These are phyloP conservation scores for Dendrobium chrysotoxum DNA, from an alignment of 106 monocot genomes.

Conservation along the genomic window DNA sequence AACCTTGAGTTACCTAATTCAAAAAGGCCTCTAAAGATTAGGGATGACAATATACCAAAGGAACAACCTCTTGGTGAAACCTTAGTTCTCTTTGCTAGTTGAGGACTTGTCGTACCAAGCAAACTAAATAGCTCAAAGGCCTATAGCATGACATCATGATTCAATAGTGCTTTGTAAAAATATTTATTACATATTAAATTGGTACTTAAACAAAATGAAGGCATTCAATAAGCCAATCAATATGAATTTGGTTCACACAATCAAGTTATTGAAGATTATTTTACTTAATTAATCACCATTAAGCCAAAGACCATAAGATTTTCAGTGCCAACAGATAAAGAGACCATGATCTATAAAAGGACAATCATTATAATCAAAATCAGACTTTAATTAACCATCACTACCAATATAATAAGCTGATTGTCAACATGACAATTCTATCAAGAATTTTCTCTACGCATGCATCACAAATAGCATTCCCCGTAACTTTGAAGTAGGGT, in stretches of 20 bases:
- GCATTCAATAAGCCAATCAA: neutral
- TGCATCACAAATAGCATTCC: conserved; percentile 2
- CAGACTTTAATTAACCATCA: neutral
- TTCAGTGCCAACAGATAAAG: neutral
- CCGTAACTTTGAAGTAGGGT: neutral
- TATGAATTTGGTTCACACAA: neutral
- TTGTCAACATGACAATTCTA: neutral
- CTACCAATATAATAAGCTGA: neutral
- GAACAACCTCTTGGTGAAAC: no score
- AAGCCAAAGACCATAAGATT: neutral
- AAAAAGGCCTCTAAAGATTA: no score
- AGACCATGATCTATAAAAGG: neutral
- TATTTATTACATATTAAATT: neutral
- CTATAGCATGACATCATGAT: no score
- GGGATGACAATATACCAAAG: no score
- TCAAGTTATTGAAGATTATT: neutral
- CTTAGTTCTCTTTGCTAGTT: no score
- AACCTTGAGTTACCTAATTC: no score
- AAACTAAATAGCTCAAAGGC: no score
- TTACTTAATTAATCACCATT: neutral
- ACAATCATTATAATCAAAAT: neutral
- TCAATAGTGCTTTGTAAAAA: neutral
- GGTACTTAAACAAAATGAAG: neutral
- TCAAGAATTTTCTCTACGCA: neutral
- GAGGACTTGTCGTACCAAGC: no score